Evolutionary conservation across 164 flowering plant genomes (phyloP), one percentile per base, ranked within the genome.

Genomic region (Akebia trifoliata): DNA sequence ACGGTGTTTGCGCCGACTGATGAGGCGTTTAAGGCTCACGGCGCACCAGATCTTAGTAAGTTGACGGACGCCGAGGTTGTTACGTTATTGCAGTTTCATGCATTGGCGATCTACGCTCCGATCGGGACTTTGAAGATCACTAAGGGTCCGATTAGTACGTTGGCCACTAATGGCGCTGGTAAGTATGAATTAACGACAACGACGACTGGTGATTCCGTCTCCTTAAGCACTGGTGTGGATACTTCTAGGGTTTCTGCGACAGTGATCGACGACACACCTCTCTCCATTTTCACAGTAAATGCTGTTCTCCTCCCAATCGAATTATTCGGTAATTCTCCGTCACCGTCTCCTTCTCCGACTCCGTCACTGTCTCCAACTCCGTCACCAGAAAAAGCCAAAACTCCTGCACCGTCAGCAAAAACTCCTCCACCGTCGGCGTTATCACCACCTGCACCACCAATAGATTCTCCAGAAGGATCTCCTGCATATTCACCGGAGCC

Each of bases 1-100:
- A 92, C 98, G n/a, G 15, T 92, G 0, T 89, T 92, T 26, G 98
- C 95, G 0, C 96, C 95, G 4, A 50, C 49, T 29, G 98, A 92
- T 54, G 90, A 80, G 61, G 96, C 96, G 31, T 87, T 89, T 50
- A 85, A 85, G 64, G 81, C 72, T 0, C 45, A 25, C 3, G 85
- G 69, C 8, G 64, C 67, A 5, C 91, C 98, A 8, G 93, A 92
- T 75, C 74, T 89, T 59, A 67, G 57, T 44, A 81, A 75, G 68
- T 75, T 89, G 50, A 67, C 72, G 31, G 81, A 69, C 20, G 95
- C 91, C 4, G 95, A 87, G 53, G 31, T 75, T 1, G 95, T 83
- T 3, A 61, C 87, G 37, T 67, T 92, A 24, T 68, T 92, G 2
- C 77, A 69, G 64, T 92, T 76, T 48, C 98, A 92, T 53, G 95